phyloP scores from a whole-genome alignment of 2,329 filamentous ascomycete species.

The Apiospora pterosperma region DNA sequence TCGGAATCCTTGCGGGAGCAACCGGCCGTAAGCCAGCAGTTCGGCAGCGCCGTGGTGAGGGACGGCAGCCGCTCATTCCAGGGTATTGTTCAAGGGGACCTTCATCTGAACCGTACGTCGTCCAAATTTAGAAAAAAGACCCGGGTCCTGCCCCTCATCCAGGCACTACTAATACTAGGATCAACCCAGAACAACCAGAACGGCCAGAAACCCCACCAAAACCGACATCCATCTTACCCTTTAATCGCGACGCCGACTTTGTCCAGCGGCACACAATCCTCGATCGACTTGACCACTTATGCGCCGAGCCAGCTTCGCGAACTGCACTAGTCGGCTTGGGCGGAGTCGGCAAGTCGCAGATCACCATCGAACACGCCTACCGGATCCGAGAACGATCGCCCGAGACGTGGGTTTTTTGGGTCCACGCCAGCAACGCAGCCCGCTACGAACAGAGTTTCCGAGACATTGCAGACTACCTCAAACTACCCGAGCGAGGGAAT shows the following conservation, averaged over 20 bases:
- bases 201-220: constrained; percentile 1
- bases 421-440: constrained; percentile 26
- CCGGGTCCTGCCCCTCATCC: neutral
- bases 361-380: constrained; percentile 14
- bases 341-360: constrained; percentile 8
- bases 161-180: neutral
- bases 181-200: neutral
- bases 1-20: neutral
- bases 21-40: neutral
- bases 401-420: constrained; percentile 29
- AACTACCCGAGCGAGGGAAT: constrained; percentile 22
- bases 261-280: neutral
- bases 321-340: constrained; percentile 5
- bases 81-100: neutral
- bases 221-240: constrained; percentile 3
- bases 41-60: neutral
- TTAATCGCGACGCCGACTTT: constrained; percentile 7
- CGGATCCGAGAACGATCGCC: constrained; percentile 6
- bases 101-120: neutral
- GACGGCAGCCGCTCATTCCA: neutral
- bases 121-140: neutral
- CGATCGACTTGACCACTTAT: neutral
- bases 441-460: constrained; percentile 28
- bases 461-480: constrained; percentile 25
- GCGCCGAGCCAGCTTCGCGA: neutral